Evolutionary conservation across 2,329 filamentous ascomycete genomes (phyloP).

Genomic region (Alternaria triticina): DNA sequence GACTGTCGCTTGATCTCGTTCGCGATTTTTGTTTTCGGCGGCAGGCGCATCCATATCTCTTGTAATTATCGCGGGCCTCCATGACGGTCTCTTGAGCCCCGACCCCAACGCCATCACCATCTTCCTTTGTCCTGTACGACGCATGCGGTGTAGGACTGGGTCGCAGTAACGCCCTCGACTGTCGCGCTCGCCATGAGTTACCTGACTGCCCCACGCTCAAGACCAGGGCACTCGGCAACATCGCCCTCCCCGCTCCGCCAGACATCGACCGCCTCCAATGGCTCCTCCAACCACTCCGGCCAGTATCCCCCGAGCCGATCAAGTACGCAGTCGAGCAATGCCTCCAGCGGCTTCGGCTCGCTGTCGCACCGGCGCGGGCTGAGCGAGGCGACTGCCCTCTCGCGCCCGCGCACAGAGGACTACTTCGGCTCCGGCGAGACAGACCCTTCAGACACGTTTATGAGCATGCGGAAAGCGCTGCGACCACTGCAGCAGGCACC

Average conservation of each 20-base stretch:
- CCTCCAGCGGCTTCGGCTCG: conserved; percentile 62
- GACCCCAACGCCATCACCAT: conserved; percentile 11
- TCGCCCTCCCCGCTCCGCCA: conserved; percentile 62
- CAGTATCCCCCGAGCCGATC: conserved; percentile 64
- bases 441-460: conserved; percentile 70
- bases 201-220: conserved; percentile 46
- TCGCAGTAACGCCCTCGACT: conserved; percentile 15
- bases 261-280: conserved; percentile 73
- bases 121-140: conserved; percentile 29
- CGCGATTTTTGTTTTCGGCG: conserved; percentile 20
- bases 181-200: conserved; percentile 46
- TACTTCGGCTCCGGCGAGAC: conserved; percentile 50
- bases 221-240: conserved; percentile 48
- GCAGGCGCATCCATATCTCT: conserved; percentile 34
- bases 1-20: conserved; percentile 17
- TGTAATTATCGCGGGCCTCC: conserved; percentile 33
- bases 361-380: conserved; percentile 73
- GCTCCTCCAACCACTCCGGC: conserved; percentile 71
- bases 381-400: conserved; percentile 71
- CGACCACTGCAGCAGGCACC: conserved; percentile 57
- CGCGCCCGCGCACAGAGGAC: conserved; percentile 58
- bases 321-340: conserved; percentile 75
- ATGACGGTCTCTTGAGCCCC: conserved; percentile 36
- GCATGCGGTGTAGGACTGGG: conserved; percentile 32
- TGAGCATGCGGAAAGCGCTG: conserved; percentile 75